phyloP scores from a whole-genome alignment of 2,329 filamentous ascomycete genomes.

The Davidsoniella neocaledoniae region DNA sequence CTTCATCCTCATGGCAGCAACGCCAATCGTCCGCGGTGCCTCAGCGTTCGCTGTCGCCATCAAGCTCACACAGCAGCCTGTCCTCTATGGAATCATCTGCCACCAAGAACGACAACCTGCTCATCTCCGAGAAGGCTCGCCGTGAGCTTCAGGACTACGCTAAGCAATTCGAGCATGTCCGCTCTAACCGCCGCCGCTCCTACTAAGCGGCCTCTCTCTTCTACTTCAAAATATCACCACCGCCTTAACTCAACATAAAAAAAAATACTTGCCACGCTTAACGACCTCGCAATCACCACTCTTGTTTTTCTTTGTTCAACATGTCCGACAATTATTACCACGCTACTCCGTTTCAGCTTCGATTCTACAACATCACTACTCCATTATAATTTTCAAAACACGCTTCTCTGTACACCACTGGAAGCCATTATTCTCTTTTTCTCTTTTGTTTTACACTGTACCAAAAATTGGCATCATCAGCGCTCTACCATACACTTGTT shows the following conservation, averaged over 20 bases:
- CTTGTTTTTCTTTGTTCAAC: slow-evolving; percentile 13
- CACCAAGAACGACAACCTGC: slow-evolving; percentile 29
- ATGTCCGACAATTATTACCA: slow-evolving; percentile 2
- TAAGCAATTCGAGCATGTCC: slow-evolving; percentile 72
- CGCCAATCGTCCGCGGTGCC: slow-evolving; percentile 17
- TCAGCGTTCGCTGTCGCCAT: slow-evolving; percentile 41
- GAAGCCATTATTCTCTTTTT: not conserved
- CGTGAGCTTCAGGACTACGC: slow-evolving; percentile 74
- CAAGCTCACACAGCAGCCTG: slow-evolving; percentile 70
- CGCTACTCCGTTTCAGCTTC: not conserved
- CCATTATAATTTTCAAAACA: slow-evolving; percentile 6
- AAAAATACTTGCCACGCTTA: slow-evolving; percentile 14
- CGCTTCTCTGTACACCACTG: not conserved
- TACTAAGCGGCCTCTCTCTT: slow-evolving; percentile 23
- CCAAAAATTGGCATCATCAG: slow-evolving; percentile 11
- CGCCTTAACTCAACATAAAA: not conserved
- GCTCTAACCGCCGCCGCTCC: slow-evolving; percentile 41
- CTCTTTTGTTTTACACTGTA: slow-evolving; percentile 5
- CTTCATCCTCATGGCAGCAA: slow-evolving; percentile 21
- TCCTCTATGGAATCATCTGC: slow-evolving; percentile 58
- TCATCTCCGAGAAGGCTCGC: slow-evolving; percentile 59
- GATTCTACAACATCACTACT: not conserved
- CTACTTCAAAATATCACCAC: slow-evolving; percentile 14
- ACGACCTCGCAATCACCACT: slow-evolving; percentile 14
- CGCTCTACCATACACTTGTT: slow-evolving; percentile 9